Evolutionary conservation across 2,329 filamentous ascomycete genomes (phyloP), one percentile per base, ranked within the genome.

Genomic region (Pseudomassariella vexata): DNA sequence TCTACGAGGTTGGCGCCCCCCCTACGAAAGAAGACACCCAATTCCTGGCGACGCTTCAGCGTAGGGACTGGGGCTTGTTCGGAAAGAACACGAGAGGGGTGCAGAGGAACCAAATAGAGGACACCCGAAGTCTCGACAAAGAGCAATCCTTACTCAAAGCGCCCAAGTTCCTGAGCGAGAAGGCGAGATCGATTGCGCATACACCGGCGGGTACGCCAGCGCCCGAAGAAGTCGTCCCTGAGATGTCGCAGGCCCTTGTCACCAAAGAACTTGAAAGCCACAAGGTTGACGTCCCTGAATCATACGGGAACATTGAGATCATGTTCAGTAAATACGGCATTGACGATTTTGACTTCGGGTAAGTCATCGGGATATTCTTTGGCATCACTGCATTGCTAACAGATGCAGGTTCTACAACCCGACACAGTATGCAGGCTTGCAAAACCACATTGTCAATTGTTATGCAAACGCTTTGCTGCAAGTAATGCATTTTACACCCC

Each of bases 281-380:
- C 35, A 84, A 86, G 42, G 77, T 83, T 24, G 88, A 95, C 35
- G 83, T 92, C 5, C 84, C 90, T 15, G 75, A 85, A 7, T 86
- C 92, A 65, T 98, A 98, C 57, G 81, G 85, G 42, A 89, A 88
- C 48, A 85, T 95, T 9, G 90, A 96, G 57, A 98, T 98, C 63
- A 95, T 95, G 56, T 98, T 96, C 65, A 95, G 90, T 68, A 94
- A 88, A 54, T 98, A 95, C 57, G 92, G 92, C 14, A 88, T 98
- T n/a, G 90, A 96, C 50, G 94, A 98, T 57, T 98, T 98, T 56
- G 92, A 98, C 57, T 98, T 98, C 60, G 83, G 84, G 79, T 86
- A 63, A 49, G 77, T 60, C 19, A 25, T 9, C 8, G 14, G 10
- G 3, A 17, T 26, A 12, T 16, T 14, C 16, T 15, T 14, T 34